Evolutionary conservation across 768 basidiomycete species (phyloP).

Genomic region (Lyophyllum decastes): DNA sequence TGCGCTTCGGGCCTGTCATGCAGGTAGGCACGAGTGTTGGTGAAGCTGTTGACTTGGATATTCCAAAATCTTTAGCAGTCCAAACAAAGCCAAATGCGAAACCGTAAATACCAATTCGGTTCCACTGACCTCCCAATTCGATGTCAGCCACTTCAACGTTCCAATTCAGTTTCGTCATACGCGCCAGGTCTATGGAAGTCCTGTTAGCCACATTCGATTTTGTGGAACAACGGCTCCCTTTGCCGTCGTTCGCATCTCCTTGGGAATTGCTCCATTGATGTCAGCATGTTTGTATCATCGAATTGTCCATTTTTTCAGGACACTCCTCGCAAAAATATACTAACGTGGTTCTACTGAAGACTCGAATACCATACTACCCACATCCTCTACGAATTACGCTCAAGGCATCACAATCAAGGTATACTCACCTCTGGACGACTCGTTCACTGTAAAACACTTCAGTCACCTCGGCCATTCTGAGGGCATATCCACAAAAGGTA

Average conservation of each 20-base stretch:
- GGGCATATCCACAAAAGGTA: neutral
- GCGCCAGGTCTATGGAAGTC: neutral
- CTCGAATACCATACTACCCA: neutral
- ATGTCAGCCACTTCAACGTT: no score
- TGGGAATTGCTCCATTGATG: neutral
- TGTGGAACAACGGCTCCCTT: neutral
- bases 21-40: neutral
- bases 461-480: neutral
- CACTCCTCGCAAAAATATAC: neutral
- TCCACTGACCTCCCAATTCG: neutral
- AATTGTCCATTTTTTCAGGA: neutral
- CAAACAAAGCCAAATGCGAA: neutral
- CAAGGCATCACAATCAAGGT: neutral
- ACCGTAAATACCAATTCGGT: neutral
- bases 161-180: no score
- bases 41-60: neutral
- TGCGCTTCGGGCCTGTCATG: conserved; percentile 19
- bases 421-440: neutral
- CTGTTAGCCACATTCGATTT: neutral
- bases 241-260: neutral
- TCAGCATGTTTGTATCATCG: neutral
- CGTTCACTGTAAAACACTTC: neutral
- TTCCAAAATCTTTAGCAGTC: neutral
- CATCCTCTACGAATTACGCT: neutral
- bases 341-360: neutral